Conservation (phyloP, 2,329 filamentous ascomycete genomes). For the Bertia moriformis region DNA sequence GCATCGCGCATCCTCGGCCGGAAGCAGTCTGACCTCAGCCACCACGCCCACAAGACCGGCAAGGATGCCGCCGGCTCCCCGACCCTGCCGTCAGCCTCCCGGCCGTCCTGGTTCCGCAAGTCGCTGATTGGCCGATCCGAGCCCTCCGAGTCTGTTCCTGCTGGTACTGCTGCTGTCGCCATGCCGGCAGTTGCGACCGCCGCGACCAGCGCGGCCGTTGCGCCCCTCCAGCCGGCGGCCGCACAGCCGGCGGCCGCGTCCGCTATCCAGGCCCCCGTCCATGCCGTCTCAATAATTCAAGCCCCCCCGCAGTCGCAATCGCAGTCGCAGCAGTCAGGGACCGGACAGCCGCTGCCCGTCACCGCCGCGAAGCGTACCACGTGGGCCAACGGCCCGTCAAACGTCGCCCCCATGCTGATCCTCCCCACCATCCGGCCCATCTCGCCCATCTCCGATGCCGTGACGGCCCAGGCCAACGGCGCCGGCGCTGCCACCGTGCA, state of each 20-base stretch:
- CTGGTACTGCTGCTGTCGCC: constrained; percentile 31
- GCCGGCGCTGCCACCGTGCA: constrained; percentile 41
- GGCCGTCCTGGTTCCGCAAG: constrained; percentile 93
- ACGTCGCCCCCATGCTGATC: constrained; percentile 84
- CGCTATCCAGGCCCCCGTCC: constrained; percentile 20
- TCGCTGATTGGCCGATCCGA: constrained; percentile 75
- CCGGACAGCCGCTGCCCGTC: too few relatives aligned
- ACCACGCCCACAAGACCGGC: constrained; percentile 35
- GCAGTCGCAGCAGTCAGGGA: constrained; percentile 26
- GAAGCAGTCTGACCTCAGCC: constrained; percentile 73
- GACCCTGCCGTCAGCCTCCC: constrained; percentile 50
- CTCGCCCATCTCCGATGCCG: constrained; percentile 86
- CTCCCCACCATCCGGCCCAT: constrained; percentile 87
- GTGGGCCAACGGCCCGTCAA: constrained; percentile 73
- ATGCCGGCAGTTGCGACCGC: constrained; percentile 21
- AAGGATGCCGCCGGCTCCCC: constrained; percentile 41
- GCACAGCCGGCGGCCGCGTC: neutral
- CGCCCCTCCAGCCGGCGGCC: neutral
- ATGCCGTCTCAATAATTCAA: constrained; percentile 25
- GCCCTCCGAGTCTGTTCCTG: constrained; percentile 42
- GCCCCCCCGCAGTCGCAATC: constrained; percentile 12
- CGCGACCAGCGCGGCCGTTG: constrained; percentile 8
- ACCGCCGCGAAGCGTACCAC: constrained; percentile 70
- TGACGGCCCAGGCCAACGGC: constrained; percentile 78
- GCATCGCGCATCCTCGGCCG: constrained; percentile 62